These are phyloP conservation scores for Emericellopsis atlantica DNA, from an alignment of 2,329 filamentous ascomycete genomes.

Conservation along the genomic window DNA sequence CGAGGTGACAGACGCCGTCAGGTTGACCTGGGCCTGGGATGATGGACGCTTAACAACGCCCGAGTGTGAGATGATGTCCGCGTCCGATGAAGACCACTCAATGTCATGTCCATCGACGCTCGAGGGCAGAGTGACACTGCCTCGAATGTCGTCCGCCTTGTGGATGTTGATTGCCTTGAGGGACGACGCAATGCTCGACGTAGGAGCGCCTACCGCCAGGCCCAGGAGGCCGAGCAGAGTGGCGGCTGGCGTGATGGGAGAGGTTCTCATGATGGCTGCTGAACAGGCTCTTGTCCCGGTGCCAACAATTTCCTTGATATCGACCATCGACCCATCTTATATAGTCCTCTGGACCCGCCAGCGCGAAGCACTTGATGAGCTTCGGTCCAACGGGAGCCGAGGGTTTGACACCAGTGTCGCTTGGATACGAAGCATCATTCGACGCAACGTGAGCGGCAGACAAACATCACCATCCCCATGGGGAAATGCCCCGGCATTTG, in stretches of 20 bases:
- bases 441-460: too few species aligned
- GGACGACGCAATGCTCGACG: constrained; percentile 1
- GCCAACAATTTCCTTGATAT: too few species aligned
- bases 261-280: not conserved
- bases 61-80: constrained; percentile 17
- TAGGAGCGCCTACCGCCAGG: not conserved
- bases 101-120: constrained; percentile 14
- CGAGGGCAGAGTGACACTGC: constrained; percentile 22
- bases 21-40: constrained; percentile 12
- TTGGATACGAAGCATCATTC: too few species aligned
- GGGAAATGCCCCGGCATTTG: too few species aligned
- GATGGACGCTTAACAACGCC: constrained; percentile 21
- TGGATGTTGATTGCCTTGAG: constrained; percentile 10
- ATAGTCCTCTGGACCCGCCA: too few species aligned
- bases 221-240: not conserved
- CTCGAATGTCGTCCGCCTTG: constrained; percentile 23
- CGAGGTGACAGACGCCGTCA: constrained; percentile 19
- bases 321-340: too few species aligned
- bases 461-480: too few species aligned
- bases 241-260: not conserved
- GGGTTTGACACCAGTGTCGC: too few species aligned
- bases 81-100: constrained; percentile 21
- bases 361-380: too few species aligned
- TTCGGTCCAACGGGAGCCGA: too few species aligned
- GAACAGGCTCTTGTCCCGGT: too few species aligned